phyloP scores from a whole-genome alignment of 345 rosid genomes.

The Salix brachista region DNA sequence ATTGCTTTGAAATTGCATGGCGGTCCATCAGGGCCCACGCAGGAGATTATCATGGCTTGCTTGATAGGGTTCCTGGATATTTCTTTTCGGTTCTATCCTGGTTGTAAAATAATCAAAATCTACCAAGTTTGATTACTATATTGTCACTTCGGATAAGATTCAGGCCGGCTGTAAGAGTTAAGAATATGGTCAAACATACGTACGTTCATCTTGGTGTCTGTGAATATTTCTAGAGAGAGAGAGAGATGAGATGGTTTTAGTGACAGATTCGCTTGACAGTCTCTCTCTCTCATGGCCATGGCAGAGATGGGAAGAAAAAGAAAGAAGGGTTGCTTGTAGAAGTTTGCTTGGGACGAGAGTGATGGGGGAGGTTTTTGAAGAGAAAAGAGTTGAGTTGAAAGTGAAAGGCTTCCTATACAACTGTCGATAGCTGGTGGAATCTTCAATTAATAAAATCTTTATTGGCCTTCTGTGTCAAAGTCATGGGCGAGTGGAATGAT shows the following conservation, averaged over 20 bases:
- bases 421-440: slow-evolving; percentile 22
- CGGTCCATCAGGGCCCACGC: slow-evolving; percentile 37
- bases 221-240: neutral
- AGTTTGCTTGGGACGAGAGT: slow-evolving; percentile 25
- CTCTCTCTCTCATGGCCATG: neutral
- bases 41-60: slow-evolving; percentile 11
- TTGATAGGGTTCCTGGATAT: slow-evolving; percentile 16
- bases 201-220: neutral
- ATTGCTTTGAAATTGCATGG: neutral
- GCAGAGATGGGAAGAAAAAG: neutral
- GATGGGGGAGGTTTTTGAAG: slow-evolving; percentile 2
- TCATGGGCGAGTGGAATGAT: too few species aligned
- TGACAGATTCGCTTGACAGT: slow-evolving; percentile 2
- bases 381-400: neutral
- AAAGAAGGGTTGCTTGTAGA: slow-evolving; percentile 27
- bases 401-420: slow-evolving; percentile 12
- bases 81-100: slow-evolving; percentile 15
- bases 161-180: neutral
- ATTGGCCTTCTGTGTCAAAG: neutral
- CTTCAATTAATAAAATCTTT: neutral
- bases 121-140: neutral
- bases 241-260: neutral
- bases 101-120: neutral
- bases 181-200: neutral
- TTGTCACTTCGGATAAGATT: neutral